Base-by-base conservation (phyloP, 257 asterid genomes). In the Solanum pimpinellifolium region DNA sequence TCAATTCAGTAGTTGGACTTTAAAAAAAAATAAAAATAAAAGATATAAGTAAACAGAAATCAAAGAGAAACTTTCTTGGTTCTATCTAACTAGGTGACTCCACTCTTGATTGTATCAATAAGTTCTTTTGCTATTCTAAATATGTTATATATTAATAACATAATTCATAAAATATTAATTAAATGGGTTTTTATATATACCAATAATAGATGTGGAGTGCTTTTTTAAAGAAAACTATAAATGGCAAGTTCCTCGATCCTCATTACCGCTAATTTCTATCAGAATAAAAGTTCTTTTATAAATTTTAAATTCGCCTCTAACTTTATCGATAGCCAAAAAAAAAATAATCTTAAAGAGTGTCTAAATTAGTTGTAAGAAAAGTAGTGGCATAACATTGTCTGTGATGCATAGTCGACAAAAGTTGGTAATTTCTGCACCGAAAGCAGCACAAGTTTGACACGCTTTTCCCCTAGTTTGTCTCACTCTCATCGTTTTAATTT, bases 401-500 rank as follows among this genome's bases (percentile, higher is more conserved):
- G 42, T 78, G 27, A 13, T 46, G 66, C 66, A 78, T 78, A 46
- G 84, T 47, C 68, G 41, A 80, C 44, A 47, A 80, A 49, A 47
- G 42, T 47, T 80, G 21, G 85, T 47, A 80, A 47, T n/a, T 29
- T 80, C 29, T 29, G 85, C 85, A 80, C 85, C 69, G 69, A 80
- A 80, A 80, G 69, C 85, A 80, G 69, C 85, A 80, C 85, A 80
- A 80, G 29, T 47, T 47, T 80, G 85, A 49, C 85, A 80, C 69
- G 69, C 85, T 80, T 80, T 25, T 47, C 85, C 69, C 69, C 8
- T 16, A 18, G 2, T 46, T 25, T 78, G 31, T 46, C 27, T 13
- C 9, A 0, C 16, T 14, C 21, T 3, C 2, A 7, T 62, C 39
- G 2, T 68, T 27, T 66, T 6, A 12, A 27, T 13, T 23, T n/a